Evolutionary conservation across 2,329 filamentous ascomycete species (phyloP), one percentile per base, ranked within the genome.

Genomic region (Laburnicola sp.): DNA sequence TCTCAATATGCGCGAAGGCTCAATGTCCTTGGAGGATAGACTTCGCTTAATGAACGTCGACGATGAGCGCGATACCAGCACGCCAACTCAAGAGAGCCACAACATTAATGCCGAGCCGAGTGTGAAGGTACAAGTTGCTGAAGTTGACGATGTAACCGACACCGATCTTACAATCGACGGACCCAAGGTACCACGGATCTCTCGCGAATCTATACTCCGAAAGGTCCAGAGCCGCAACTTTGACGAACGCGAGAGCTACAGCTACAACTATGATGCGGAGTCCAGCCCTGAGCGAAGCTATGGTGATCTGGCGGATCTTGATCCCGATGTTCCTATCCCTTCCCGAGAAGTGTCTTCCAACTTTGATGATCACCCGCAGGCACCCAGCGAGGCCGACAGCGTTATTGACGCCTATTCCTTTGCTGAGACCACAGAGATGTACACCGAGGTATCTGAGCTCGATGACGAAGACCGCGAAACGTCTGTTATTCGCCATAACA

Each of bases 241-340:
- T 38, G 82, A 85, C 21, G 73, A 76, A 6, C 73, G 73, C 6
- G 71, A 76, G 6, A 54, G 47, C 47, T 48, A 45, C 36, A 61
- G 48, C 54, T 66, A 65, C 45, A 62, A 59, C 32, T 70, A 71
- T 44, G 69, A 72, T 35, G 55, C 52, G 3, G 81, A 79, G 54
- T 84, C 82, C 2, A 85, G 73, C 59, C 81, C 83, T 9, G 79
- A 83, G 53, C 81, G 77, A n/a, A 80, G 75, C 51, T 76, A 78
- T 51, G 74, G 72, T 35, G 74, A 83, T 42, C 76, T 84, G 28
- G 76, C 75, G 16, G 73, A 74, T 50, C 80, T 91, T 53, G 91
- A 97, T 68, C 93, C 93, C 5, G 93, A 97, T 70, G 83, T 94
- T 35, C 89, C 93, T 0, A 90, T 97, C 60, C 92, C 90, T 21